Percentiles rank a stretch among this genome's conserved stretches.
Evolutionary conservation across 441 rosid species (phyloP).

Genomic region (Dalechampia spathulata): DNA sequence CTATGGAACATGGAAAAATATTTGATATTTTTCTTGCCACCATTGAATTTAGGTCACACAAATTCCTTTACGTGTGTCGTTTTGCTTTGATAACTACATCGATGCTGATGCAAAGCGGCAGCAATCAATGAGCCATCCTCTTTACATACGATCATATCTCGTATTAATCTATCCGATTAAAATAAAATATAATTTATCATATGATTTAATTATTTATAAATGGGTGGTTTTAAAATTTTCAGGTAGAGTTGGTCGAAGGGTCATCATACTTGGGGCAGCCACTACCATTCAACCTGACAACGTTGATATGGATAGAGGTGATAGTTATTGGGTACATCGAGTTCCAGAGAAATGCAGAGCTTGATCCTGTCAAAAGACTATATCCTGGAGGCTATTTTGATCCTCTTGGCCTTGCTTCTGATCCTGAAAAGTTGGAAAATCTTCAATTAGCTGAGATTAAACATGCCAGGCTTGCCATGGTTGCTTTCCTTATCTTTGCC

Average conservation of each 20-base stretch:
- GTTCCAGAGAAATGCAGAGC: constrained; percentile 90
- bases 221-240: constrained; percentile 7
- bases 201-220: no score
- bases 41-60: no score
- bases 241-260: constrained; percentile 89
- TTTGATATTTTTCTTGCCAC: no score
- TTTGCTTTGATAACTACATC: no score
- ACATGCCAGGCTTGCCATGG: constrained; percentile 98
- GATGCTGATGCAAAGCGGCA: no score
- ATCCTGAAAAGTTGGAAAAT: constrained; percentile 74
- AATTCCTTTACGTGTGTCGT: no score
- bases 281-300: constrained; percentile 69
- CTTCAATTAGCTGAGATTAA: constrained; percentile 95
- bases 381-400: constrained; percentile 91
- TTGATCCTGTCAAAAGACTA: constrained; percentile 79
- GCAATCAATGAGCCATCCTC: no score
- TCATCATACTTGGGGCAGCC: constrained; percentile 90
- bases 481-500: constrained; percentile 75
- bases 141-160: no score
- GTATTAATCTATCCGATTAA: no score
- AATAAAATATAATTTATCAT: no score
- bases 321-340: constrained; percentile 85
- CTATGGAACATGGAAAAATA: no score
- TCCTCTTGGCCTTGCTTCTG: constrained; percentile 71
- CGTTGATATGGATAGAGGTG: constrained; percentile 85